Conservation (phyloP, 2,329 filamentous ascomycete genomes). For the Neocatenulostroma microsporum region DNA sequence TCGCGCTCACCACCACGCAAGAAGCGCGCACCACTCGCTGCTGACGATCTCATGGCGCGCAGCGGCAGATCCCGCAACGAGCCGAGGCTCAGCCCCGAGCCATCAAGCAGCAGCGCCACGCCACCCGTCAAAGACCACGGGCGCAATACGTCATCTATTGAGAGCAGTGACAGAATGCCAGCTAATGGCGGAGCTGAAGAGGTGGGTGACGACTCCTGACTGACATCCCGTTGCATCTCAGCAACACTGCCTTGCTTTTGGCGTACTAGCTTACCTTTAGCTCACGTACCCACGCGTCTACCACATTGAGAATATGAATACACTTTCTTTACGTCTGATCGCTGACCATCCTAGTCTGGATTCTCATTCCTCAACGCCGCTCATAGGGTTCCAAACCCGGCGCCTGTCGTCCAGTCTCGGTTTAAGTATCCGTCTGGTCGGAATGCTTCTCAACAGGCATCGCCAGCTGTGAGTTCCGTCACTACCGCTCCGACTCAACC, state of each 20-base stretch:
- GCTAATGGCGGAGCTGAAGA: slow-evolving; percentile 8
- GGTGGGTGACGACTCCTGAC: slow-evolving; percentile 11
- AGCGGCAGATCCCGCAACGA: slow-evolving; percentile 2
- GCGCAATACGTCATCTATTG: slow-evolving; percentile 6
- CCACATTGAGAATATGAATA: too few relatives aligned
- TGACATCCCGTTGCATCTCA: too few relatives aligned
- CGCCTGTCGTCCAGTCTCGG: too few relatives aligned
- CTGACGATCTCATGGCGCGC: slow-evolving; percentile 5
- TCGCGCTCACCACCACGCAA: slow-evolving; percentile 14
- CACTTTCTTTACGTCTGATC: too few relatives aligned
- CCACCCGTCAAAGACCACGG: background rate
- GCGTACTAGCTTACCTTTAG: too few relatives aligned
- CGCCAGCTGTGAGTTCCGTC: background rate
- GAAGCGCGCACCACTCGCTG: slow-evolving; percentile 2
- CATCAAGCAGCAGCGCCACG: background rate
- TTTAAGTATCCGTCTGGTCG: too few relatives aligned
- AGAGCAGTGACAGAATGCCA: background rate
- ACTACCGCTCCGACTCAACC: slow-evolving; percentile 4
- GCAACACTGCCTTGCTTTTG: too few relatives aligned
- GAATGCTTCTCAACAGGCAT: slow-evolving; percentile 1
- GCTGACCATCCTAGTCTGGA: too few relatives aligned
- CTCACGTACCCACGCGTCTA: too few relatives aligned
- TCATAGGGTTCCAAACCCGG: too few relatives aligned
- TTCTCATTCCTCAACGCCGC: too few relatives aligned
- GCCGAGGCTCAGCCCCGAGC: slow-evolving; percentile 8